Conservation (phyloP, 2,329 filamentous ascomycete species). For the Ophiostoma himal-ulmi region DNA sequence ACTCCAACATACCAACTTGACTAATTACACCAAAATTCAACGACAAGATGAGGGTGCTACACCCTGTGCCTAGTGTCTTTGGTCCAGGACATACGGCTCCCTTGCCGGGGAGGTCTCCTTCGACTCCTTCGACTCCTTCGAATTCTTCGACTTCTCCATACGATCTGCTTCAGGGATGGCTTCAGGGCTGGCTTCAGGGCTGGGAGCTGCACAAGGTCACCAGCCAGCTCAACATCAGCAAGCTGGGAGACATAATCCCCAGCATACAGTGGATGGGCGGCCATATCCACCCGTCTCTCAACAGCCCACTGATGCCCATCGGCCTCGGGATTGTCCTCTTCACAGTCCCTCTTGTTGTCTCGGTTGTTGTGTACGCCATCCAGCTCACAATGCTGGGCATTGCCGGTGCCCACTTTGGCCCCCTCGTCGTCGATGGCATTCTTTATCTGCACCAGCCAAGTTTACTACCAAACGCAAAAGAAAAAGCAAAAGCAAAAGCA, state of each 20-base stretch:
- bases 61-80: background rate
- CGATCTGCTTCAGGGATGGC: background rate
- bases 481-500: background rate
- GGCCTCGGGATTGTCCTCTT: slow-evolving; percentile 12
- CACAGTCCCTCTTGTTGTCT: slow-evolving; percentile 12
- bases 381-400: slow-evolving; percentile 12
- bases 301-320: slow-evolving; percentile 17
- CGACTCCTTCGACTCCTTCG: background rate
- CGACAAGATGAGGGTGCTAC: background rate
- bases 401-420: slow-evolving; percentile 14
- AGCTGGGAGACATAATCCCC: background rate
- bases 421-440: background rate
- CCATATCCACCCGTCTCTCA: slow-evolving; percentile 12
- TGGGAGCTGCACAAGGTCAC: background rate
- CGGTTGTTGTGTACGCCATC: slow-evolving; percentile 13
- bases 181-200: background rate
- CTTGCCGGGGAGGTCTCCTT: background rate
- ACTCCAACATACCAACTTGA: background rate
- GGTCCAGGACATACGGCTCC: background rate
- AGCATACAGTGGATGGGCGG: background rate
- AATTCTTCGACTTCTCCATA: background rate
- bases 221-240: background rate
- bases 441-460: background rate
- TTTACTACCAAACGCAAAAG: background rate
- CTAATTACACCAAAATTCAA: background rate